These are phyloP conservation scores for Musa balbisiana DNA, from an alignment of 202 grass and related monocot genomes.

Conservation along the genomic window DNA sequence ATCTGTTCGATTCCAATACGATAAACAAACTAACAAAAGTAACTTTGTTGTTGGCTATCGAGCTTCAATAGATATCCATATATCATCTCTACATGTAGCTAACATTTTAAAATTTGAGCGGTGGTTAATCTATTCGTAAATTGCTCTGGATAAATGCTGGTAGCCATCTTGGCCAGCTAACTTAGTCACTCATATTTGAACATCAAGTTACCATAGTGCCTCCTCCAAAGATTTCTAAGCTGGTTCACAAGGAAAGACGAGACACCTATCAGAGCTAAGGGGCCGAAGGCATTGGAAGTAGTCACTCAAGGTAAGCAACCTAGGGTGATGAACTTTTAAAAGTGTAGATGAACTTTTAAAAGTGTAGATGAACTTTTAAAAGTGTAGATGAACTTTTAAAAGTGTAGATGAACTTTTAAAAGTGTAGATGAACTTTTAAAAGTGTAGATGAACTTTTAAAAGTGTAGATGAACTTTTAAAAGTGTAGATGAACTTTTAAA, in stretches of 20 bases:
- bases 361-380: no score
- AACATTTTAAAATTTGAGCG: neutral
- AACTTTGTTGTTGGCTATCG: neutral
- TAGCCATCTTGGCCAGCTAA: neutral
- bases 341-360: no score
- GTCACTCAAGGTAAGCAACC: conserved; percentile 62
- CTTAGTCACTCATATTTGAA: neutral
- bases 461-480: no score
- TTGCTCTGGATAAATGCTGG: neutral
- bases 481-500: no score
- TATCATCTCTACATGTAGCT: neutral
- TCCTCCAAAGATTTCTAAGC: conserved; percentile 11
- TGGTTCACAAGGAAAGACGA: conserved; percentile 36
- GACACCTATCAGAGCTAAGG: conserved; percentile 74
- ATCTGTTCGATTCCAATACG: no score
- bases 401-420: no score
- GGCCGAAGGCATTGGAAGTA: conserved; percentile 78
- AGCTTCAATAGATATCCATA: neutral
- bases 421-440: no score
- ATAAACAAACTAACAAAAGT: neutral
- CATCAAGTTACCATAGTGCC: neutral
- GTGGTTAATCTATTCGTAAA: neutral
- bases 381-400: no score
- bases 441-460: no score
- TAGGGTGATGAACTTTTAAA: no score